Percentiles rank a stretch among this genome's conserved stretches.
These are phyloP conservation scores for Daucus carota DNA, from an alignment of 129 eudicot genomes.

Conservation along the genomic window DH1_v3.0 NC_030383.2:62877501-62878000, in stretches of 20 bases:
- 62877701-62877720: no score
- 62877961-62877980: not conserved
- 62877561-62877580: no score
- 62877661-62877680: no score
- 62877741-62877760: conserved; percentile 9
- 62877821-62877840: not conserved
- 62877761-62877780: not conserved
- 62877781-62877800: not conserved
- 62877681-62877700: no score
- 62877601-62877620: conserved; percentile 27
- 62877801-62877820: not conserved
- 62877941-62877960: not conserved
- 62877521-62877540: conserved; percentile 24
- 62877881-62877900: no score
- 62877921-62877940: not conserved
- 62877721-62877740: conserved; percentile 21
- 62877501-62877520: no score
- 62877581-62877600: no score
- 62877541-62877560: conserved; percentile 19
- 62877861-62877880: not conserved
- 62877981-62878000: not conserved
- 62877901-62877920: no score
- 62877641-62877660: no score
- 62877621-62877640: conserved; percentile 29
- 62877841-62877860: not conserved